These are phyloP conservation scores for Dendrostoma leiphaemia DNA, from an alignment of 2,329 filamentous ascomycete genomes.

Conservation along the genomic window DNA sequence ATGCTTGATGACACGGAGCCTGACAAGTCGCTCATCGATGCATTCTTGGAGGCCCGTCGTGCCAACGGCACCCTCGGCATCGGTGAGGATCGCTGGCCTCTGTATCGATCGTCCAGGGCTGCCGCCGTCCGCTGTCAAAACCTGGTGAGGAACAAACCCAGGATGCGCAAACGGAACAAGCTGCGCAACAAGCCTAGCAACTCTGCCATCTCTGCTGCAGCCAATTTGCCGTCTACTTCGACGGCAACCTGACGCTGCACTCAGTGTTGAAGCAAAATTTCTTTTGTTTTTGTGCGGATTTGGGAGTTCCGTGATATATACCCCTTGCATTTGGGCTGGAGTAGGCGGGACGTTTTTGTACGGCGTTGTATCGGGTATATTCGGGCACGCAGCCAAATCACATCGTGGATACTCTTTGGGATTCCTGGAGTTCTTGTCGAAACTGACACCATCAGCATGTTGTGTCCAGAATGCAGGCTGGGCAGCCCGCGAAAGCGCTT, in stretches of 20 bases:
- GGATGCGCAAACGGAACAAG: slow-evolving; percentile 32
- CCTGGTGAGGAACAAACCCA: slow-evolving; percentile 31
- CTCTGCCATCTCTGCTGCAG: slow-evolving; percentile 6
- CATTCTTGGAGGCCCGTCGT: slow-evolving; percentile 22
- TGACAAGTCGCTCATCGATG: slow-evolving; percentile 18
- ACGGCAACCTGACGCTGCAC: background rate
- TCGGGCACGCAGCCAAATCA: too few relatives aligned
- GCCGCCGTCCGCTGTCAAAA: slow-evolving; percentile 30
- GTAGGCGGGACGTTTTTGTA: background rate
- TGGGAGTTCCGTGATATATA: slow-evolving; percentile 5
- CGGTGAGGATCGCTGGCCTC: slow-evolving; percentile 24
- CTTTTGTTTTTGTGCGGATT: background rate
- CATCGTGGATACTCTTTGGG: background rate
- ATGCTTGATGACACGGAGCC: slow-evolving; percentile 14
- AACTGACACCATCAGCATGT: too few relatives aligned
- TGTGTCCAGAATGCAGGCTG: too few relatives aligned
- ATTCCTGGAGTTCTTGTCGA: too few relatives aligned
- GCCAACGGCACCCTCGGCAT: slow-evolving; percentile 22
- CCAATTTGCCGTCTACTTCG: background rate
- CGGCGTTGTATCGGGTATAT: too few relatives aligned
- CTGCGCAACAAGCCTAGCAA: slow-evolving; percentile 17
- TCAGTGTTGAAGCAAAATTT: too few relatives aligned
- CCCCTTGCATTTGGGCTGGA: background rate
- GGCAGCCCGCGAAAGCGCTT: too few relatives aligned
- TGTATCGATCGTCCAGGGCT: slow-evolving; percentile 28